Base-by-base conservation (phyloP, 495 filamentous ascomycete species). In the Pseudomonodictys pantanalensis region DNA sequence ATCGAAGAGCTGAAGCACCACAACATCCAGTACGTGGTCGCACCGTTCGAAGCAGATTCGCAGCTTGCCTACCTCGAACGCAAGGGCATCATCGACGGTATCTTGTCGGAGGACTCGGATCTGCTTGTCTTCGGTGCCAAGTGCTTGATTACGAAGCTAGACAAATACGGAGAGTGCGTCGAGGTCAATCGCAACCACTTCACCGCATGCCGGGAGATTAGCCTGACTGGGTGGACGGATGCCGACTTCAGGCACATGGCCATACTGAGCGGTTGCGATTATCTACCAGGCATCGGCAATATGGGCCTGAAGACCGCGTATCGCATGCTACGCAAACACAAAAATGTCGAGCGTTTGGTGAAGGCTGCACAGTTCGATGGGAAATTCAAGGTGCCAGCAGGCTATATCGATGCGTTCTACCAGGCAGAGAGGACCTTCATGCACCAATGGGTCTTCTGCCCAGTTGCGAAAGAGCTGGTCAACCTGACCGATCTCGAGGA, bases 191-290 rank as follows among this genome's bases (percentile, higher is more conserved):
- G 92, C 17, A 83, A 79, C 0, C 86, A 96, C 60, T 97, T 99
- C 64, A 86, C 88, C 30, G 85, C 87, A 38, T 95, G 91, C 58
- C 86, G 86, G 42, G 92, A 96, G 56, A 81, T 97, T 38, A 95
- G 85, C 48, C 73, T 99, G 17, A 86, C 89, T 11, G 92, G 91
- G 12, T 99, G 93, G 92, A 87, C 88, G 2, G 90, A 97, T 72
- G 78, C 76, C 6, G 89, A 97, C 54, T 99, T 99, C 66, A 81
- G 95, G 45, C 85, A 80, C 20, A 99, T 99, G 95, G 91, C 92
- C 48, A 97, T 99, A 51, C 69, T 99, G 20, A 96, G 91, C 70
- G 95, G 95, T n/a, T 99, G 95, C 72, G 95, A 99, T 70, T 99
- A 99, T 72, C 79, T 97, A 47, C 78, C 85, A 5, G 87, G 84